phyloP scores from a whole-genome alignment of 306 rosid species.

The Hippophae rhamnoides region DNA sequence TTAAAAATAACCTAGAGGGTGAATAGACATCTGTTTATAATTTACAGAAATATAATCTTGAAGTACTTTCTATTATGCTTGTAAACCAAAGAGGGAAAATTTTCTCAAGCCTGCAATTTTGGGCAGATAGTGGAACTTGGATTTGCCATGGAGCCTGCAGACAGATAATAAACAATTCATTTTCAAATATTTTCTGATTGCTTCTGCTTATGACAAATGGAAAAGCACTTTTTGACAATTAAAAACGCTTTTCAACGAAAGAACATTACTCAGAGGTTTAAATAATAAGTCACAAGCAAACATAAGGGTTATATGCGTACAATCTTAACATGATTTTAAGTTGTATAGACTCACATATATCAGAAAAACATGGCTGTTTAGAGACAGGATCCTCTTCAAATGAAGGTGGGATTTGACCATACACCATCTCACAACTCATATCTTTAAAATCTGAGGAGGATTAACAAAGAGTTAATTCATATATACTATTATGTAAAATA shows the following conservation, averaged over 20 bases:
- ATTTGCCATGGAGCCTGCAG: slow-evolving; percentile 66
- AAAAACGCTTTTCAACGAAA: too few species aligned
- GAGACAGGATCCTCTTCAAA: slow-evolving; percentile 84
- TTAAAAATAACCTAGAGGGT: too few species aligned
- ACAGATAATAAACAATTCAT: slow-evolving; percentile 18
- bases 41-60: too few species aligned
- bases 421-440: slow-evolving; percentile 96
- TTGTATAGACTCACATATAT: slow-evolving; percentile 45
- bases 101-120: slow-evolving; percentile 55
- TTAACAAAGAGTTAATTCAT: neutral
- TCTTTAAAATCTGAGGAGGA: slow-evolving; percentile 77
- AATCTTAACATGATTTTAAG: neutral
- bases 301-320: too few species aligned
- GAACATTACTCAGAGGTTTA: too few species aligned
- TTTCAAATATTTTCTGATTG: slow-evolving; percentile 9
- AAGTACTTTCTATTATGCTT: too few species aligned
- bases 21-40: too few species aligned
- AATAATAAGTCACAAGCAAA: too few species aligned
- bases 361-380: slow-evolving; percentile 69
- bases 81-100: neutral
- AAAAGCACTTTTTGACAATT: too few species aligned
- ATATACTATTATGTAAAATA: neutral
- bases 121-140: slow-evolving; percentile 50
- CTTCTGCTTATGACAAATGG: neutral
- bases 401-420: slow-evolving; percentile 73